phyloP scores from a whole-genome alignment of 257 asterid genomes.

The Scutellaria minor region DNA sequence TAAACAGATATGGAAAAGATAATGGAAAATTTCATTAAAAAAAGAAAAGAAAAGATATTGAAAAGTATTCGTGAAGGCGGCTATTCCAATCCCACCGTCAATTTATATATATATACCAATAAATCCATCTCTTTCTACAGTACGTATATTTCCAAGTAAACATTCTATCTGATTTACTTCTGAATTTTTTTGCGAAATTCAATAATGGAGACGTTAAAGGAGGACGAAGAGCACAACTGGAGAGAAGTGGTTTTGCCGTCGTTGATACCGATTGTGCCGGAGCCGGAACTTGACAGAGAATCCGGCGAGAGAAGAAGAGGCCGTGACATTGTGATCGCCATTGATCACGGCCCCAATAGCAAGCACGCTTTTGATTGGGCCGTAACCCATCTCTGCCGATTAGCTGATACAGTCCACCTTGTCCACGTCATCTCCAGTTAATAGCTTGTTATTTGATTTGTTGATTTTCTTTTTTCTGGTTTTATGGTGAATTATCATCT shows the following conservation, averaged over 20 bases:
- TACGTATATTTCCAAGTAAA: background rate
- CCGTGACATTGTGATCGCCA: slow-evolving; percentile 74
- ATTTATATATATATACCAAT: background rate
- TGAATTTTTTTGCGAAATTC: background rate
- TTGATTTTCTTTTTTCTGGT: background rate
- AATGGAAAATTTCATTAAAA: too few species aligned
- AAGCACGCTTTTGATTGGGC: slow-evolving; percentile 98
- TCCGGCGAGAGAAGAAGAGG: slow-evolving; percentile 89
- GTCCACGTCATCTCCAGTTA: slow-evolving; percentile 77
- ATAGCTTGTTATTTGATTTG: background rate
- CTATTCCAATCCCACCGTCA: background rate
- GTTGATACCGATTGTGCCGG: slow-evolving; percentile 58
- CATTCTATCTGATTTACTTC: too few species aligned
- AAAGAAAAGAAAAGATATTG: too few species aligned
- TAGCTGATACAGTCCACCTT: slow-evolving; percentile 84
- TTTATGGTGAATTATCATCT: background rate
- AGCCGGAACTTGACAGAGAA: slow-evolving; percentile 77
- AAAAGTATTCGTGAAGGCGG: too few species aligned
- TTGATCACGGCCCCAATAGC: slow-evolving; percentile 94
- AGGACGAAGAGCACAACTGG: slow-evolving; percentile 86
- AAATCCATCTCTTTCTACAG: background rate
- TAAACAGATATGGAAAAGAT: slow-evolving; percentile 3
- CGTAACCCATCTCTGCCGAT: slow-evolving; percentile 81
- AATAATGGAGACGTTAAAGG: slow-evolving; percentile 69
- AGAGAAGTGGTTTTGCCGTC: slow-evolving; percentile 70